These are phyloP conservation scores for Rhynchospora breviuscula DNA, from an alignment of 176 grass and related monocot species.

Conservation along the genomic window DNA sequence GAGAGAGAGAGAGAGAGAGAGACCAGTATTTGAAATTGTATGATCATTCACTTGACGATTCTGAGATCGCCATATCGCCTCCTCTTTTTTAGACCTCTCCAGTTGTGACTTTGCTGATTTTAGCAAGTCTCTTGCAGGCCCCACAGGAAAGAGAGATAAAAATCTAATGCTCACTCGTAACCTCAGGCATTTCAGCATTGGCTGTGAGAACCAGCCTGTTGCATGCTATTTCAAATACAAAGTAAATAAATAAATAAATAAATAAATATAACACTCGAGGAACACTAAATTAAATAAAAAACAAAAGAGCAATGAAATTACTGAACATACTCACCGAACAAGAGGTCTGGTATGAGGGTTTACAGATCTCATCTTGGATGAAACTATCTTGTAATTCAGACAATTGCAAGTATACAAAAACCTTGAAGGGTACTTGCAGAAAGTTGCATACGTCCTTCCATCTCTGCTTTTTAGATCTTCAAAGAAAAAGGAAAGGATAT, in stretches of 20 bases:
- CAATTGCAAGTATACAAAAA: constrained; percentile 82
- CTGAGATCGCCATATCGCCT: constrained; percentile 44
- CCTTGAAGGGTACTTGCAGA: constrained; percentile 66
- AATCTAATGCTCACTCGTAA: constrained; percentile 68
- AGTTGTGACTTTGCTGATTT: constrained; percentile 42
- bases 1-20: constrained; percentile 18
- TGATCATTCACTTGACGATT: constrained; percentile 31
- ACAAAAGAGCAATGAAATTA: constrained; percentile 24
- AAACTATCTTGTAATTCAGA: constrained; percentile 79
- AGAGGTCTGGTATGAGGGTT: constrained; percentile 53
- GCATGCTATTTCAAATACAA: constrained; percentile 31
- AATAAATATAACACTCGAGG: no score
- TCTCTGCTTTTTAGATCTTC: constrained; percentile 47
- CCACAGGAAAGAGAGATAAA: constrained; percentile 57
- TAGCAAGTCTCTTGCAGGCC: constrained; percentile 38
- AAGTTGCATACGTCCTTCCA: constrained; percentile 77
- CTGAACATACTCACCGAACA: constrained; percentile 63
- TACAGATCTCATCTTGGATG: constrained; percentile 85
- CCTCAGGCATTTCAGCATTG: constrained; percentile 60
- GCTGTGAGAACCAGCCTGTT: constrained; percentile 82
- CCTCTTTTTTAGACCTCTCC: constrained; percentile 77
- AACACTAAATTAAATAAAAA: neutral
- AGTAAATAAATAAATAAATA: neutral
- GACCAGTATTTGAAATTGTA: constrained; percentile 46
- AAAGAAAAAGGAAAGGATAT: constrained; percentile 14